Evolutionary conservation across 306 rosid species (phyloP).

Genomic region (Alnus glutinosa): DNA sequence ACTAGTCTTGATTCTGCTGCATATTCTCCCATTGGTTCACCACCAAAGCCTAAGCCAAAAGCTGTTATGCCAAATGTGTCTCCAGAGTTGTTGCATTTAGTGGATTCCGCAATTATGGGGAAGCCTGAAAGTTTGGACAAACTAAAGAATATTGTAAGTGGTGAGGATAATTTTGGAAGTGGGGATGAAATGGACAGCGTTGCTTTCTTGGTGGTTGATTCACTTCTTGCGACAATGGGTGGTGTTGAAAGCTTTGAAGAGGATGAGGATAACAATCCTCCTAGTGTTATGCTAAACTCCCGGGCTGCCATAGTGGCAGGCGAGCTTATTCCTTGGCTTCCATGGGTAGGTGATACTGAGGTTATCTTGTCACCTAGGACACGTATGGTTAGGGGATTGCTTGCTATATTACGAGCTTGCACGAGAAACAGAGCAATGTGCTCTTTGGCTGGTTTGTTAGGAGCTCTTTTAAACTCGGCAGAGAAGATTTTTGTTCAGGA

Average conservation of each 20-base stretch:
- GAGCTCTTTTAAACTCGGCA: conserved; percentile 81
- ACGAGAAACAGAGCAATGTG: conserved; percentile 99
- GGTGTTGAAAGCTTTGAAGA: conserved; percentile 98
- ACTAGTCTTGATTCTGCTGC: conserved; percentile 54
- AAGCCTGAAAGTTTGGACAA: conserved; percentile 89
- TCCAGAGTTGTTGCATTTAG: conserved; percentile 89
- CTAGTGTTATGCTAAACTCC: conserved; percentile 96
- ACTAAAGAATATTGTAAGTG: conserved; percentile 83
- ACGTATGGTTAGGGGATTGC: conserved; percentile 91
- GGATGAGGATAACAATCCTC: conserved; percentile 90
- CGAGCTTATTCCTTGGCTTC: conserved; percentile 95
- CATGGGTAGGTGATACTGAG: conserved; percentile 74
- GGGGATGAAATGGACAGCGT: conserved; percentile 70
- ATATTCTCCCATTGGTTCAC: conserved; percentile 62
- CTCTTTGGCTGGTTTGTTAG: conserved; percentile 89
- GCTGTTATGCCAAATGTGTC: conserved; percentile 64
- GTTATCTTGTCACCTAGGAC: conserved; percentile 87
- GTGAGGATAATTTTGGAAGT: conserved; percentile 69
- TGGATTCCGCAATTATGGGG: conserved; percentile 99
- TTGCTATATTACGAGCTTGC: conserved; percentile 93
- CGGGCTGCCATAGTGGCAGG: conserved; percentile 94
- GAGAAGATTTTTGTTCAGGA: conserved; percentile 68
- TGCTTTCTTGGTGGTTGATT: conserved; percentile 81
- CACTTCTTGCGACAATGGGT: conserved; percentile 98
- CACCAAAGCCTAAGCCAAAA: conserved; percentile 59